Percentiles rank a stretch among this genome's conserved stretches.
Conservation (phyloP, 495 filamentous ascomycete genomes). For the Penicillium verhagenii region DNA sequence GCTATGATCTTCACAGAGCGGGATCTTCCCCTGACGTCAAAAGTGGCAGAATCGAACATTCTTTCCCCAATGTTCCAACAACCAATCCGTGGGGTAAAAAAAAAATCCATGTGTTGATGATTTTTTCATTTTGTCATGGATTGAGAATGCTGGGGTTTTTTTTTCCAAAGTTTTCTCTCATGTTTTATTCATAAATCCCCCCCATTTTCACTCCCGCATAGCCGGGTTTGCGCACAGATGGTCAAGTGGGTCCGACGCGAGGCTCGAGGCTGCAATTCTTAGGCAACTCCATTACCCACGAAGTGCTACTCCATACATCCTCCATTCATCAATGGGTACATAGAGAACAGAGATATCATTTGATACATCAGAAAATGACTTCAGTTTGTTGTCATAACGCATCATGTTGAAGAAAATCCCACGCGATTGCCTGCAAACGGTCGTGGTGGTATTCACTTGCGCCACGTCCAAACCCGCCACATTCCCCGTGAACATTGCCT, state of each 20-base stretch:
- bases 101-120: background rate
- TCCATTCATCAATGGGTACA: background rate
- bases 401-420: background rate
- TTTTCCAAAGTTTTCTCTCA: too few species aligned
- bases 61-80: background rate
- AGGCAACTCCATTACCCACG: too few species aligned
- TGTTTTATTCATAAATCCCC: too few species aligned
- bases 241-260: background rate
- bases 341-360: background rate
- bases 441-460: background rate
- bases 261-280: too few species aligned
- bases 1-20: too few species aligned
- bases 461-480: background rate
- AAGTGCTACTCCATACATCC: too few species aligned
- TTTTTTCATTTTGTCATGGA: too few species aligned
- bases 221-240: background rate
- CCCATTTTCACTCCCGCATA: background rate
- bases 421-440: background rate
- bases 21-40: too few species aligned
- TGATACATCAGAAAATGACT: background rate
- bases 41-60: background rate
- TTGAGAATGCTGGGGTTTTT: background rate
- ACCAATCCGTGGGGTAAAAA: background rate
- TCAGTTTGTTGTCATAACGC: background rate
- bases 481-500: background rate